Evolutionary conservation across 768 basidiomycete genomes (phyloP).

Genomic region (Boletus sensibilis): DNA sequence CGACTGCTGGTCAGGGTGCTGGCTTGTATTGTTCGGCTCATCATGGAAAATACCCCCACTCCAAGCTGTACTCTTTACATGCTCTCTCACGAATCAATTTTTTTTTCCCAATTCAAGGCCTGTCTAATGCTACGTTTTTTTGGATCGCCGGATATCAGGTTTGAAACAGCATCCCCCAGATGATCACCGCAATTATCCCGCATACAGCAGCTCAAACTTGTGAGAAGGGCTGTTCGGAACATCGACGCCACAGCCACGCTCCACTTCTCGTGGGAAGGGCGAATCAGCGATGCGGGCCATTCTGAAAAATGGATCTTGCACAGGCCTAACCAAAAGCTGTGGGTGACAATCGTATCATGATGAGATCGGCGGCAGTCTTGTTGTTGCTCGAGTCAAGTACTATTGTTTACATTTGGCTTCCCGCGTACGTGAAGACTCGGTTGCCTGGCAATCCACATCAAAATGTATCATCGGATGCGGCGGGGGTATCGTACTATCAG

Average conservation of each 20-base stretch:
- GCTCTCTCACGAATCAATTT: not conserved
- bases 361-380: conserved; percentile 10
- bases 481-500: not conserved
- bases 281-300: not conserved
- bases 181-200: not conserved
- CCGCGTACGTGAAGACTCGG: conserved; percentile 16
- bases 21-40: conserved; percentile 14
- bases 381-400: not conserved
- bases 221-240: not conserved
- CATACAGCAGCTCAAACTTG: conserved; percentile 1
- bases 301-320: conserved; percentile 2
- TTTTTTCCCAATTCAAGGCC: not conserved
- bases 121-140: not conserved
- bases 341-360: conserved; percentile 7
- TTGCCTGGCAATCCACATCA: conserved; percentile 31
- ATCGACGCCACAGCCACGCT: conserved; percentile 18
- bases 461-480: conserved; percentile 5
- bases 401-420: conserved; percentile 3
- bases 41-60: conserved; percentile 22
- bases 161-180: conserved; percentile 2
- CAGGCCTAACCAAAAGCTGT: conserved; percentile 14
- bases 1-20: conserved; percentile 25
- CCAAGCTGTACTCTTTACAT: conserved; percentile 25
- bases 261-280: conserved; percentile 18
- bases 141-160: not conserved